Evolutionary conservation across 1,284 basidiomycete genomes (phyloP).

Genomic region (Coniferiporia weirii): DNA sequence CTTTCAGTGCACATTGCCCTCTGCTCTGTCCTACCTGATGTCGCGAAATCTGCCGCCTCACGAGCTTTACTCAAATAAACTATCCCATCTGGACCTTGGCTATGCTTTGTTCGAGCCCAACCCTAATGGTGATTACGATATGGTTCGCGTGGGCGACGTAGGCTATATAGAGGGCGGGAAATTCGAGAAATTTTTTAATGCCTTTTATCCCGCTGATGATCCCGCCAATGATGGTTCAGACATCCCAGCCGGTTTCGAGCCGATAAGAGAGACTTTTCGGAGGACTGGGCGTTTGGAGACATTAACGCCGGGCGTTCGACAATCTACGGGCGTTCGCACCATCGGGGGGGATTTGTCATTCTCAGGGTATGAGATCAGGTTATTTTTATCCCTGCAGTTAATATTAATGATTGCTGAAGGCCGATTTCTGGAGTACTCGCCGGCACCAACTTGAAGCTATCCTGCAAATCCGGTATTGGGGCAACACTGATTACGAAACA

Average conservation of each 20-base stretch:
- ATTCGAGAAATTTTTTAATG: slow-evolving; percentile 5
- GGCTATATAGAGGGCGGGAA: slow-evolving; percentile 3
- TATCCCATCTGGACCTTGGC: neutral
- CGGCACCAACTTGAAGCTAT: neutral
- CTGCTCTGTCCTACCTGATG: neutral
- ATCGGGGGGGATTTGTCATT: neutral
- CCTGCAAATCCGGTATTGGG: neutral
- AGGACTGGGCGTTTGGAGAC: neutral
- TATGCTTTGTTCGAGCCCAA: slow-evolving; percentile 4
- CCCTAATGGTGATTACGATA: neutral
- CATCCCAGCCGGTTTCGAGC: neutral
- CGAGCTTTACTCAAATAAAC: neutral
- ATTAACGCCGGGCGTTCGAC: neutral
- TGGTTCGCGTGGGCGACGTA: slow-evolving; percentile 5
- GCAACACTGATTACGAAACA: neutral
- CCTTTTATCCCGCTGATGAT: neutral
- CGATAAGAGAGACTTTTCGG: neutral
- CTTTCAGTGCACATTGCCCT: neutral
- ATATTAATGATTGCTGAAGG: neutral
- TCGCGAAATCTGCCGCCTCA: slow-evolving; percentile 1
- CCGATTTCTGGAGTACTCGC: no score
- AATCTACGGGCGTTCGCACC: neutral
- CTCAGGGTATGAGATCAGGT: neutral
- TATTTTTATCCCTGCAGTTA: neutral
- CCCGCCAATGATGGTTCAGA: neutral